Evolutionary conservation across 495 filamentous ascomycete genomes (phyloP).

Genomic region (Xylaria curta): DNA sequence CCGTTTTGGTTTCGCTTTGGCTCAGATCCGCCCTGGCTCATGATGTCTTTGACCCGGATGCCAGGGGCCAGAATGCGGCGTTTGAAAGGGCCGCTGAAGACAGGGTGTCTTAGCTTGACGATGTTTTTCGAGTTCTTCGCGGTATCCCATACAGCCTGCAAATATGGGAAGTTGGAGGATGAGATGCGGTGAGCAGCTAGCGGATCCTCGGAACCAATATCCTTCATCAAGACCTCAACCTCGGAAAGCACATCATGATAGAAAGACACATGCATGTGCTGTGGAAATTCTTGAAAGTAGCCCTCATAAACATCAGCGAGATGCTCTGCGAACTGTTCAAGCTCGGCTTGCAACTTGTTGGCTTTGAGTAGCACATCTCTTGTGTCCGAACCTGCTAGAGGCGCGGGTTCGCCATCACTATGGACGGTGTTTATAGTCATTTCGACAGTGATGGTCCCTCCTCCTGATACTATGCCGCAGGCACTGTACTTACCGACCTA

Average conservation of each 20-base stretch:
- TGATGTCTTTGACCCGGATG: slow-evolving; percentile 34
- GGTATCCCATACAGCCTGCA: slow-evolving; percentile 39
- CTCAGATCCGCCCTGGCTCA: slow-evolving; percentile 38
- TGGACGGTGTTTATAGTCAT: background rate
- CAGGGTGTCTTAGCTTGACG: slow-evolving; percentile 37
- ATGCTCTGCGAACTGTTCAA: slow-evolving; percentile 35
- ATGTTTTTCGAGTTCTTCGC: slow-evolving; percentile 38
- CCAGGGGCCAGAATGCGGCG: slow-evolving; percentile 37
- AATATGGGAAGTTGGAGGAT: slow-evolving; percentile 36
- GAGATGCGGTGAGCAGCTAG: slow-evolving; percentile 30
- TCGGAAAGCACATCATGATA: slow-evolving; percentile 34
- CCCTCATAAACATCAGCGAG: slow-evolving; percentile 31
- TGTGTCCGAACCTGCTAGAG: slow-evolving; percentile 7
- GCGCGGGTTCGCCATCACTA: background rate
- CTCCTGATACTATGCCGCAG: background rate
- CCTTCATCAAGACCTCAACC: slow-evolving; percentile 31
- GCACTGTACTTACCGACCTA: background rate
- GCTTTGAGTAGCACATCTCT: slow-evolving; percentile 25
- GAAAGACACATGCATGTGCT: slow-evolving; percentile 35
- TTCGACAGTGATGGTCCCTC: background rate
- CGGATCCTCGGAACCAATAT: slow-evolving; percentile 29
- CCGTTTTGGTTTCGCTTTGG: slow-evolving; percentile 33
- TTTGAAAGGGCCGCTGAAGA: slow-evolving; percentile 38
- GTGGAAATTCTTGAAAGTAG: slow-evolving; percentile 38
- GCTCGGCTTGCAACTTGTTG: slow-evolving; percentile 36